Conservation (phyloP, 257 asterid genomes). For the Solanum chiquidenum region DNA sequence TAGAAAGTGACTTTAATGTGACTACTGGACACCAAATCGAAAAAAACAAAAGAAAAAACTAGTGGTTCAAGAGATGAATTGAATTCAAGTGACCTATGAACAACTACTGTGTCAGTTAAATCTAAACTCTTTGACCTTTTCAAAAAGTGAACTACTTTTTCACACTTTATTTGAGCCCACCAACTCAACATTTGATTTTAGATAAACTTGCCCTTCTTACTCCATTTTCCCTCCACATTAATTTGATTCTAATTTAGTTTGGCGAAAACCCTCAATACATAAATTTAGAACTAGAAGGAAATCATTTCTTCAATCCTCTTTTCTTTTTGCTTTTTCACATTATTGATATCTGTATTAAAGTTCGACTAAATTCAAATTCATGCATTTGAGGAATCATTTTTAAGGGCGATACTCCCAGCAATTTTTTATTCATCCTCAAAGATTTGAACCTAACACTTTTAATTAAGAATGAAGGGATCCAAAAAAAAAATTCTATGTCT, state of each 20-base stretch:
- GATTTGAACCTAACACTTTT: no score
- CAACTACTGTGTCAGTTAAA: not conserved
- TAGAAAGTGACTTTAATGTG: no score
- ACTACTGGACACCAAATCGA: rapidly evolving
- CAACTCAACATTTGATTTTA: not conserved
- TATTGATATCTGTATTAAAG: not conserved
- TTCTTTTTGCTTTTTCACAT: not conserved
- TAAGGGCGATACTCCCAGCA: no score
- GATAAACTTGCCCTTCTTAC: not conserved
- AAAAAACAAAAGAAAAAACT: no score
- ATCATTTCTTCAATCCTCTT: not conserved
- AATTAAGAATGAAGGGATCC: no score
- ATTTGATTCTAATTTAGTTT: not conserved
- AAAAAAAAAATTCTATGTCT: no score
- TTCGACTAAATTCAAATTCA: not conserved
- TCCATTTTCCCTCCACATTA: not conserved
- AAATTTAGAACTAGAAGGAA: not conserved
- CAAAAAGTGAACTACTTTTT: not conserved
- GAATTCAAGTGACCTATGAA: not conserved
- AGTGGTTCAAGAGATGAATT: not conserved
- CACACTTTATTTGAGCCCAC: not conserved
- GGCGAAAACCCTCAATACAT: not conserved
- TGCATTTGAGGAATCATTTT: no score
- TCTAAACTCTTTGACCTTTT: not conserved
- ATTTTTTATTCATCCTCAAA: no score